A percentile compares a stretch with the other conserved stretches of the same genome.
phyloP scores from a whole-genome alignment of 2,329 filamentous ascomycete species.

The Alternaria triticina region DNA sequence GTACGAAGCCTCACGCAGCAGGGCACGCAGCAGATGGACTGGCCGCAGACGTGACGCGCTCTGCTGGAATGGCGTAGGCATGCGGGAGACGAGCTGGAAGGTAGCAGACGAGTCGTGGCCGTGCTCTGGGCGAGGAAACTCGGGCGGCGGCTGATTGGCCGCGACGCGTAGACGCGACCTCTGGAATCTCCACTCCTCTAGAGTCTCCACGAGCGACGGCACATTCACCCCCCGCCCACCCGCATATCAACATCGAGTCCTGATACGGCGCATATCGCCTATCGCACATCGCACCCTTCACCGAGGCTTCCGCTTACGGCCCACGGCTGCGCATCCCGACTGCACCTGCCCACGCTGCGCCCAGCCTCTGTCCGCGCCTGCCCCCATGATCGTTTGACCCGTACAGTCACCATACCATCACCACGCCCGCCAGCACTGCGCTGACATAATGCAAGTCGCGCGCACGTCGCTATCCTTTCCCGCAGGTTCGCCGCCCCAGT shows the following conservation, averaged over 20 bases:
- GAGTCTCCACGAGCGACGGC: conserved; percentile 20
- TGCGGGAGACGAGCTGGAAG: conserved; percentile 9
- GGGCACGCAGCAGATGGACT: conserved; percentile 59
- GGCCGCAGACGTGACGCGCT: conserved; percentile 30
- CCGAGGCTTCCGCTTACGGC: neutral
- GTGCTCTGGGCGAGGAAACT: conserved; percentile 4
- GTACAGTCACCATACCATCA: conserved; percentile 12
- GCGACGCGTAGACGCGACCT: conserved; percentile 28
- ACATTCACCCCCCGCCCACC: conserved; percentile 24
- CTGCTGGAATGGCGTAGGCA: conserved; percentile 19
- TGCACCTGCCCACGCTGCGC: neutral
- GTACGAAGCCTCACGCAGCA: conserved; percentile 66
- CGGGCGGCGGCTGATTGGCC: conserved; percentile 25
- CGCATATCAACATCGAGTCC: conserved; percentile 1
- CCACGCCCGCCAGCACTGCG: conserved; percentile 19
- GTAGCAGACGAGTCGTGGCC: neutral
- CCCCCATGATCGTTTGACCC: conserved; percentile 26
- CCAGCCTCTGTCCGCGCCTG: conserved; percentile 2
- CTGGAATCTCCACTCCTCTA: conserved; percentile 18
- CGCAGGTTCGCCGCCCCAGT: conserved; percentile 37
- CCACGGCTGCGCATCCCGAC: neutral
- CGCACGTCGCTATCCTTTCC: conserved; percentile 37
- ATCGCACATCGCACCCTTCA: conserved; percentile 2
- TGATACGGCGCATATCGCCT: neutral
- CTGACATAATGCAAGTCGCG: conserved; percentile 45